Conservation (phyloP, 2,329 filamentous ascomycete genomes). For the Ceratocystis papillata region DNA sequence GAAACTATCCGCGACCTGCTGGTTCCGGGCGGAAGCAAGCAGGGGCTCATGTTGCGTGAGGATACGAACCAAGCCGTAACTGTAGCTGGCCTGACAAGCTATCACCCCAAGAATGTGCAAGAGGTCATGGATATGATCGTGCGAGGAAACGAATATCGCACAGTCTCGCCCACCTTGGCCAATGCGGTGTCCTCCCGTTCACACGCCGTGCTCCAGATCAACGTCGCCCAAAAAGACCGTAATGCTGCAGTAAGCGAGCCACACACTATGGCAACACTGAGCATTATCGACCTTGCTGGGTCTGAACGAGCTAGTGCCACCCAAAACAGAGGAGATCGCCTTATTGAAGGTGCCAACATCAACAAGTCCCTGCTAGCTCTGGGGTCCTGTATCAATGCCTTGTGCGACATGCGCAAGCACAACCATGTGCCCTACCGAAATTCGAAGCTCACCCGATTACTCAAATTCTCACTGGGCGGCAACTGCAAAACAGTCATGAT, state of each 20-base stretch:
- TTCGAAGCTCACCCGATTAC: constrained; percentile 85
- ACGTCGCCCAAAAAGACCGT: constrained; percentile 84
- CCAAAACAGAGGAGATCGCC: constrained; percentile 83
- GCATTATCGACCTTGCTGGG: constrained; percentile 93
- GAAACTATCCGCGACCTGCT: constrained; percentile 94
- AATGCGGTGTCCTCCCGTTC: constrained; percentile 96
- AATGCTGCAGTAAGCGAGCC: constrained; percentile 89
- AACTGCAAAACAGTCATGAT: constrained; percentile 99
- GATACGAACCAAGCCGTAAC: constrained; percentile 89
- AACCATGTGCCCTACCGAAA: constrained; percentile 97
- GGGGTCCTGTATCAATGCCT: constrained; percentile 94
- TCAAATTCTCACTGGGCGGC: constrained; percentile 93
- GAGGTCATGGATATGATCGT: constrained; percentile 99
- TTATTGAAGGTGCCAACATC: constrained; percentile 95
- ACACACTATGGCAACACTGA: constrained; percentile 94
- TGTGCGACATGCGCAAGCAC: constrained; percentile 82
- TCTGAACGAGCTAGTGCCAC: constrained; percentile 94
- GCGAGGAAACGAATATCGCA: constrained; percentile 83
- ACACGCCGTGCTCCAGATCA: constrained; percentile 94
- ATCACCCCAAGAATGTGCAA: constrained; percentile 80
- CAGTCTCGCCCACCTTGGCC: constrained; percentile 91
- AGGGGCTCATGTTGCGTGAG: constrained; percentile 81
- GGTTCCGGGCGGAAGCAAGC: constrained; percentile 71
- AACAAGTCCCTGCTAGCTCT: constrained; percentile 94
- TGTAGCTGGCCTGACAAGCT: constrained; percentile 80